phyloP scores from a whole-genome alignment of 2,329 filamentous ascomycete genomes.

The Metarhizium anisopliae region DNA sequence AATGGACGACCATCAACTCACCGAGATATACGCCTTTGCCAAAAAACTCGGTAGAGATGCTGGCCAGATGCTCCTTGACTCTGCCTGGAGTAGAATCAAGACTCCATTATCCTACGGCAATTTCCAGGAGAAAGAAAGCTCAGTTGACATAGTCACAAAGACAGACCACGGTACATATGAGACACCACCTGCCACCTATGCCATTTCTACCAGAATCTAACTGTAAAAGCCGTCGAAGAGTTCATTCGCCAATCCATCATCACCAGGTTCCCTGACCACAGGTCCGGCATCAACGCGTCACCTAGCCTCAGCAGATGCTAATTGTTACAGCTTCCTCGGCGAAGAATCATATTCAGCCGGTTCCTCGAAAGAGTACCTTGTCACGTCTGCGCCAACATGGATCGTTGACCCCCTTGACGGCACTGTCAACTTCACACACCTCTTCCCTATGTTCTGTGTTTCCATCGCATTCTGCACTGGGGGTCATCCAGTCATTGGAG shows the following conservation, averaged over 20 bases:
- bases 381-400: constrained; percentile 59
- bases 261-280: constrained; percentile 53
- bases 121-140: constrained; percentile 57
- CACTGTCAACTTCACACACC: constrained; percentile 74
- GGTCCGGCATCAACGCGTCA: constrained; percentile 32
- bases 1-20: constrained; percentile 39
- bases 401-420: constrained; percentile 69
- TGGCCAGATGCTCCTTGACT: constrained; percentile 56
- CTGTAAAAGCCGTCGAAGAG: constrained; percentile 53
- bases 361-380: constrained; percentile 55
- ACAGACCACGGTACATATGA: constrained; percentile 54
- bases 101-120: constrained; percentile 9
- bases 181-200: background rate
- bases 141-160: constrained; percentile 70
- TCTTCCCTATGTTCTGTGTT: constrained; percentile 75
- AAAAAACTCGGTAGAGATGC: constrained; percentile 62
- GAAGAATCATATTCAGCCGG: constrained; percentile 69
- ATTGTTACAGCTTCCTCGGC: constrained; percentile 50
- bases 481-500: constrained; percentile 54
- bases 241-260: constrained; percentile 55
- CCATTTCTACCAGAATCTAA: background rate
- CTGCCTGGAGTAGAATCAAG: constrained; percentile 30
- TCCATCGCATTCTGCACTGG: constrained; percentile 61
- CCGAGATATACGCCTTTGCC: constrained; percentile 61
- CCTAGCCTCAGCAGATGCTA: background rate